phyloP scores from a whole-genome alignment of 768 basidiomycete species.

The Suillus hirtellus region DNA sequence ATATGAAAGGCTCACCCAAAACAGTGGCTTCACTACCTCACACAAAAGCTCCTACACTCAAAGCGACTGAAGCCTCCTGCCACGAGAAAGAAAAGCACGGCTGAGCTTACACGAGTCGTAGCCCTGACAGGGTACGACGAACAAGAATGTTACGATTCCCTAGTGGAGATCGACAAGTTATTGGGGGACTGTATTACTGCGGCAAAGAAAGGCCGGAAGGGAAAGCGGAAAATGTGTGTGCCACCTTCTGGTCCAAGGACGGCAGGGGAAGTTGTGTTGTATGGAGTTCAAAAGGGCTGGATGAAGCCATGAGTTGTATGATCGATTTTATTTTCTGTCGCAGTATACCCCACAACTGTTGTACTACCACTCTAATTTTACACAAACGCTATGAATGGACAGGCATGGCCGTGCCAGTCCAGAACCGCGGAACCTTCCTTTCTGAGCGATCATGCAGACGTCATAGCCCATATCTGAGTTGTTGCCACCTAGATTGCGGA shows the following conservation, averaged over 20 bases:
- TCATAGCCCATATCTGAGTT: slow-evolving; percentile 9
- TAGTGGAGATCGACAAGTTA: slow-evolving; percentile 65
- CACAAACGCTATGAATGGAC: background rate
- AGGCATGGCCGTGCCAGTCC: background rate
- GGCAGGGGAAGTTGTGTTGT: slow-evolving; percentile 62
- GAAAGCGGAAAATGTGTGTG: slow-evolving; percentile 36
- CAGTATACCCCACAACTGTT: background rate
- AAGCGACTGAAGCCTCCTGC: slow-evolving; percentile 66
- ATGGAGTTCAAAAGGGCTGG: slow-evolving; percentile 66
- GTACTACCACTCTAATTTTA: background rate
- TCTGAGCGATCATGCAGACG: slow-evolving; percentile 12
- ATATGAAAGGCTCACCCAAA: slow-evolving; percentile 14
- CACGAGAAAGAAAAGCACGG: slow-evolving; percentile 37
- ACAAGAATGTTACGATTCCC: slow-evolving; percentile 66
- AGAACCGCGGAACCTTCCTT: slow-evolving; percentile 16
- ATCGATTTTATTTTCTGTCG: background rate
- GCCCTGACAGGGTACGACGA: slow-evolving; percentile 51
- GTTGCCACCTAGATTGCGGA: slow-evolving; percentile 10
- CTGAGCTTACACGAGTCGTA: slow-evolving; percentile 17
- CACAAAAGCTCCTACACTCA: slow-evolving; percentile 65
- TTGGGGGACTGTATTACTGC: slow-evolving; percentile 48
- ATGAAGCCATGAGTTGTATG: slow-evolving; percentile 33
- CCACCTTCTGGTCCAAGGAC: slow-evolving; percentile 31
- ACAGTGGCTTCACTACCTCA: slow-evolving; percentile 92
- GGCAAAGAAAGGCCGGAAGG: slow-evolving; percentile 33